Base-by-base conservation (phyloP, 2,329 filamentous ascomycete species). In the Fusarium concolor region DNA sequence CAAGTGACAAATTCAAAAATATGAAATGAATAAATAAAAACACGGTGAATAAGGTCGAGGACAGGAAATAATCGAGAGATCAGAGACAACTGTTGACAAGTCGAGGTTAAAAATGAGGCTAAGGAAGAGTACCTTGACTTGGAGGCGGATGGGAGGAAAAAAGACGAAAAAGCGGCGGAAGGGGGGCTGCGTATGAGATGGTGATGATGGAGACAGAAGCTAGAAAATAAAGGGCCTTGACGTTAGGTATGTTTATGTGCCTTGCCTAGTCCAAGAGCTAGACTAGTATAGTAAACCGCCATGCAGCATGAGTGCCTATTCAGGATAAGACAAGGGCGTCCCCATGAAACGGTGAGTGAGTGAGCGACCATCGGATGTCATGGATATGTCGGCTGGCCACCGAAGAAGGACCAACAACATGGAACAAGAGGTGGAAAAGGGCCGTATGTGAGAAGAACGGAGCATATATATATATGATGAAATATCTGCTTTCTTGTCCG, bases 191-290 rank as follows among this genome's bases (percentile, higher is more conserved):
- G 47, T 29, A 55, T 39, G 26, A 52, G 42, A 51, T 50, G 55
- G 62, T 49, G 38, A 64, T 67, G 41, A 56, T 37, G 37, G 59
- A 44, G 37, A 41, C 24, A 37, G 43, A 56, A 44, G 43, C 60
- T 62, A 56, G 52, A 57, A 45, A 57, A 39, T 45, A 43, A 63
- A 58, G 24, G 33, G 28, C 50, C 39, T 58, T 46, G 59, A 64
- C 51, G 39, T 64, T 62, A 58, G 63, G 51, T 49, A 58, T 63
- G 51, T 49, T 50, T 50, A 66, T 43, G 63, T 67, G 63, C 63
- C 63, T 67, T 62, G 41, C 46, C 45, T 66, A 66, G 62, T 51
- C 28, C 37, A 33, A 26, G 45, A 57, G 47, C 56, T 66, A 65
- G 33, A 22, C 45, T 46, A 31, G 45, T 49, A 45, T 57, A 8